Evolutionary conservation across 305 asterid species (phyloP).

Genomic region (Plantago rigida): DNA sequence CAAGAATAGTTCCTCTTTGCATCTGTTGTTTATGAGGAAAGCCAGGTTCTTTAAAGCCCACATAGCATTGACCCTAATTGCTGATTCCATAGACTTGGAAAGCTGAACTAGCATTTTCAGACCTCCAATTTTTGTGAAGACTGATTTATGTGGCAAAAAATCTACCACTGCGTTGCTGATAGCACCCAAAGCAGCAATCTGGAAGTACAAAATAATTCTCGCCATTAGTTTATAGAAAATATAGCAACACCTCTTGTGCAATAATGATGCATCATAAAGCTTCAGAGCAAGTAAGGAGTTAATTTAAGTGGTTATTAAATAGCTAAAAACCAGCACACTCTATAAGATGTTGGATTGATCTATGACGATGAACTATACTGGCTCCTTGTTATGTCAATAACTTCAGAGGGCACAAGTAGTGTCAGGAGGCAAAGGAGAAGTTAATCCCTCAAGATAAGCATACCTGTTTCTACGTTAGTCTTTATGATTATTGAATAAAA

Average conservation of each 20-base stretch:
- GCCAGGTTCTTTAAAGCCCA: constrained; percentile 75
- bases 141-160: constrained; percentile 51
- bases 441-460: not conserved
- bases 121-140: constrained; percentile 68
- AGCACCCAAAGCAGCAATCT: constrained; percentile 84
- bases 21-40: constrained; percentile 55
- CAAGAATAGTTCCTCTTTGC: constrained; percentile 70
- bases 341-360: not conserved
- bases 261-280: not conserved
- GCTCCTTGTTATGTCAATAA: not conserved
- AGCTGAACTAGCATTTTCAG: constrained; percentile 74
- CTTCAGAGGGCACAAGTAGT: not conserved
- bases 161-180: constrained; percentile 69
- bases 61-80: constrained; percentile 55
- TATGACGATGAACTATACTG: not conserved
- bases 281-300: not conserved
- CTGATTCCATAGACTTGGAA: constrained; percentile 74
- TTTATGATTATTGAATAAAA: too few relatives aligned
- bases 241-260: not conserved
- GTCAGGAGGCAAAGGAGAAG: not conserved
- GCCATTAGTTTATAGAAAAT: constrained; percentile 17
- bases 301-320: not conserved
- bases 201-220: constrained; percentile 17
- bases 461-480: not conserved
- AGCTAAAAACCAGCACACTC: not conserved